Evolutionary conservation across 108 stramenopile species (phyloP).

Genomic region (Cyclotella baltica): DNA sequence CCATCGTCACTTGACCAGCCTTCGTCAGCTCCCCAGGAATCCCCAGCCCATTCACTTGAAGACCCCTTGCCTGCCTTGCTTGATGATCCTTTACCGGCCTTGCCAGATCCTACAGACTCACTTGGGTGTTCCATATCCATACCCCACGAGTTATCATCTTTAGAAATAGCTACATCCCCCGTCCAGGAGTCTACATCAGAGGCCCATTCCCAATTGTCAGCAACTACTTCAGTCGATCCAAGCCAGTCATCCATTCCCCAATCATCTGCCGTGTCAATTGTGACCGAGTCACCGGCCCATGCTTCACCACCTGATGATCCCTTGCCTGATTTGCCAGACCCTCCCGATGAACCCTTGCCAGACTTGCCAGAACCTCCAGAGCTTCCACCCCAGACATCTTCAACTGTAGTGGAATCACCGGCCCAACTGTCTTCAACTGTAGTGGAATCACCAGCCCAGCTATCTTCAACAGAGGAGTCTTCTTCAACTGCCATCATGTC

Average conservation of each 20-base stretch:
- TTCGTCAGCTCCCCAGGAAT: too few relatives aligned
- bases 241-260: too few relatives aligned
- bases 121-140: not conserved
- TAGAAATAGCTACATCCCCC: not conserved
- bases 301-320: not conserved
- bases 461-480: not conserved
- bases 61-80: not conserved
- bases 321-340: not conserved
- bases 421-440: not conserved
- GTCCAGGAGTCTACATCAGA: not conserved
- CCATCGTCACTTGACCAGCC: not conserved
- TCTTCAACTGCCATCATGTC: not conserved
- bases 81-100: not conserved
- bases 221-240: not conserved
- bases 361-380: slow-evolving; percentile 4
- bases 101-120: not conserved
- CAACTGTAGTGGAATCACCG: not conserved
- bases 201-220: too few relatives aligned
- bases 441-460: not conserved
- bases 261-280: not conserved
- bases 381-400: not conserved
- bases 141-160: not conserved
- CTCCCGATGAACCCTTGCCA: not conserved
- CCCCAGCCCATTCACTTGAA: too few relatives aligned
- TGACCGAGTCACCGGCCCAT: not conserved